Evolutionary conservation across 257 asterid species (phyloP), one percentile per base, ranked within the genome.

Genomic region (Nicotiana sylvestris): DNA sequence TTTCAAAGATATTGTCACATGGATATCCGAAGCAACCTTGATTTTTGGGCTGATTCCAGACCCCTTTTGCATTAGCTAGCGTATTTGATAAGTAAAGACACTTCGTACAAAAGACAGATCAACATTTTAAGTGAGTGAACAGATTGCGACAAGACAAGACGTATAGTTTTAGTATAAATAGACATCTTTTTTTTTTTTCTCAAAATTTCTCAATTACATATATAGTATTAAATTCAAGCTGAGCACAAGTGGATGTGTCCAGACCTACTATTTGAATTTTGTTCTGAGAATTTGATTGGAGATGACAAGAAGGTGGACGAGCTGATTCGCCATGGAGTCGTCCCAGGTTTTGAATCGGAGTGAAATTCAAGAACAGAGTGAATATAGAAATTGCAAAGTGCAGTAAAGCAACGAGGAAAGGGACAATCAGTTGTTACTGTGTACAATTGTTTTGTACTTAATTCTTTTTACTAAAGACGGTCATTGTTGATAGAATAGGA

Each of bases 1-100:
- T 83, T 88, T 60, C 91, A 86, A 56, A 81, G 86, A 74, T 78
- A 84, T 13, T 88, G 88, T 70, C 83, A 82, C 80, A 35, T 65
- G 60, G 88, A 84, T 9, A 16, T 85, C 67, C 85, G 86, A 53
- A 83, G 39, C 10, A 88, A 83, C 65, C 51, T 85, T 9, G 87
- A 85, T 62, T 81, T 85, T 11, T 62, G 85, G 27, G 87, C 80
- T 7, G 88, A 87, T 6, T 87, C 90, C 2, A 81, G 86, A 32
- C 88, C 89, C 16, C 84, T 88, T 62, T 32, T 88, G 60, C 77
- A 53, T 53, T 10, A 51, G 56, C 13, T 5, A 37, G 9, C 46
- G 46, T 39, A 6, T 39, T 37, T 39, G 9, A 39, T 39, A 7
- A 43, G 17, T 10, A 53, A 53, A 43, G 57, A 53, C 17, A 53